These are phyloP conservation scores for Tuctoria greenei DNA, from an alignment of 176 grass and related monocot species.

Conservation along the genomic window DNA sequence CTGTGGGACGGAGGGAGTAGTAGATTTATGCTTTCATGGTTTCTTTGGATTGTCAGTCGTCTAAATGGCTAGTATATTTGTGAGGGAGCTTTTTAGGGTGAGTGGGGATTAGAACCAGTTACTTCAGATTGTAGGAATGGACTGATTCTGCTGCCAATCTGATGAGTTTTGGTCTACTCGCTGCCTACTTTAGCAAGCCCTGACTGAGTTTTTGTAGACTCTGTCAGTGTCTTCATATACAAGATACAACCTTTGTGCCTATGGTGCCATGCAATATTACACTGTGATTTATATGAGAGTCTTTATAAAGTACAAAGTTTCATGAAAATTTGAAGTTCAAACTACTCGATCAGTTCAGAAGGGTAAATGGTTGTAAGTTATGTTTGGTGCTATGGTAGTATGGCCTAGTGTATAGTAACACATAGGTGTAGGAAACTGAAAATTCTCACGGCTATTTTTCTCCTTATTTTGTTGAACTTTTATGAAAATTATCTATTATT, in stretches of 20 bases:
- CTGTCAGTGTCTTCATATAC: neutral
- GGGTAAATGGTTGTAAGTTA: neutral
- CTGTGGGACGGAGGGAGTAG: too few species aligned
- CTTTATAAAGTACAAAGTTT: neutral
- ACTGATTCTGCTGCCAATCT: neutral
- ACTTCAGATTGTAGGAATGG: neutral
- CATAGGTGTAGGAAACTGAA: neutral
- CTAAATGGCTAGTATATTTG: neutral
- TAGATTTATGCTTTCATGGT: neutral
- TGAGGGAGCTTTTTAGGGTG: neutral
- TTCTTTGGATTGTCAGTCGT: neutral
- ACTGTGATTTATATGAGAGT: neutral
- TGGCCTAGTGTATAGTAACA: constrained; percentile 7
- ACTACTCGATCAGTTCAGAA: constrained; percentile 6
- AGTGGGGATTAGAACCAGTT: neutral
- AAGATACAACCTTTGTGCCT: constrained; percentile 7
- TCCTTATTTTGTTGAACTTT: neutral
- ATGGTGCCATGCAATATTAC: neutral
- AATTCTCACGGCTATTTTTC: neutral
- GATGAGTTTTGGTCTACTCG: neutral
- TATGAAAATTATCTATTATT: neutral
- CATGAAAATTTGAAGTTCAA: neutral
- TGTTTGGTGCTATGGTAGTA: neutral
- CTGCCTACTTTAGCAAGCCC: neutral
- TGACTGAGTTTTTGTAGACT: neutral